Percentiles rank a stretch among this genome's conserved stretches.
These are phyloP conservation scores for Bruguiera sexangula DNA, from an alignment of 345 rosid species.

Conservation along the genomic window DNA sequence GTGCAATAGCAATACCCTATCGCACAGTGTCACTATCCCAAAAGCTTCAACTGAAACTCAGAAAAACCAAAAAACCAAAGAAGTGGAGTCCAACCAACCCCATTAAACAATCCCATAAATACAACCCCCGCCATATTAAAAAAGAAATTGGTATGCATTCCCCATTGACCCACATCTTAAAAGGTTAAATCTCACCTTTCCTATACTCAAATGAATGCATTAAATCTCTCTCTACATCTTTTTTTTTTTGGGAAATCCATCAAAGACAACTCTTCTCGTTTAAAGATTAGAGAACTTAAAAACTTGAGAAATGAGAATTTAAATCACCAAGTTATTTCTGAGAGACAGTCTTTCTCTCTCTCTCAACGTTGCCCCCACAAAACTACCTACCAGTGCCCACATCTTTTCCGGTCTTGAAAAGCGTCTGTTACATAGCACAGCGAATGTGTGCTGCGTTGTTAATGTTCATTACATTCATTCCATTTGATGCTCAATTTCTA, in stretches of 20 bases:
- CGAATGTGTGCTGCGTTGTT: background rate
- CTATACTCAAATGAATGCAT: too few species aligned
- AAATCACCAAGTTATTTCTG: too few species aligned
- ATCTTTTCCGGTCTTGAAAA: slow-evolving; percentile 15
- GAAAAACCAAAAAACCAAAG: background rate
- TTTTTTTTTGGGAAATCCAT: too few species aligned
- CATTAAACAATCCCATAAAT: slow-evolving; percentile 5
- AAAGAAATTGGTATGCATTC: background rate
- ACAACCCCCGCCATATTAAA: background rate
- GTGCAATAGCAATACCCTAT: slow-evolving; percentile 1
- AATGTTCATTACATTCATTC: background rate
- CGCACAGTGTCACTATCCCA: slow-evolving; percentile 12
- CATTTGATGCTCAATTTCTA: too few species aligned
- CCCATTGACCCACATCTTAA: too few species aligned
- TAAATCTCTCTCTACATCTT: too few species aligned
- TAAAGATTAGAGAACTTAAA: too few species aligned
- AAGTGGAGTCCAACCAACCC: slow-evolving; percentile 11
- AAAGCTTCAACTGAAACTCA: slow-evolving; percentile 1
- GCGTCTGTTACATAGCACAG: slow-evolving; percentile 10
- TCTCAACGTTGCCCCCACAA: slow-evolving; percentile 5
- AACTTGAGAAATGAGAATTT: too few species aligned
- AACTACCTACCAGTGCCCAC: slow-evolving; percentile 2
- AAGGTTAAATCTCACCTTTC: too few species aligned
- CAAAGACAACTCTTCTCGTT: too few species aligned
- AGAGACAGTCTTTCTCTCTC: slow-evolving; percentile 4